Conservation (phyloP, 768 basidiomycete genomes). For the Tylopilus balloui region DNA sequence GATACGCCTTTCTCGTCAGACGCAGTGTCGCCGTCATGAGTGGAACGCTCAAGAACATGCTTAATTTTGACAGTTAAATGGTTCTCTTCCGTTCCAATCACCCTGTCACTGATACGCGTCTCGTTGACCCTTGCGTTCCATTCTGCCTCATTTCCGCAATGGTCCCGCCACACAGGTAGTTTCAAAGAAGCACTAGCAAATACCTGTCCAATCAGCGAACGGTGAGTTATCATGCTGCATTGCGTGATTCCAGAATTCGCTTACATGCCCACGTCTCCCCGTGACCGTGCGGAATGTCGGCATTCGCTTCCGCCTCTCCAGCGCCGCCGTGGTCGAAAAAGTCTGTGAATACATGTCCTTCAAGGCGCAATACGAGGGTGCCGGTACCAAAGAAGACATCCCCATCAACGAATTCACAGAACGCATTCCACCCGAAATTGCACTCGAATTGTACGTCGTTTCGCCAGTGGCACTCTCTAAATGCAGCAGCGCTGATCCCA, state of each 20-base stretch:
- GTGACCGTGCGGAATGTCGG: not conserved
- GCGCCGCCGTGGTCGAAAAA: conserved; percentile 77
- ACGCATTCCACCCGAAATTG: conserved; percentile 81
- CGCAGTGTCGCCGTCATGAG: conserved; percentile 73
- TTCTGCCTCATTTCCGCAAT: conserved; percentile 7
- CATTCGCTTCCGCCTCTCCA: conserved; percentile 17
- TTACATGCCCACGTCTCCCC: conserved; percentile 4
- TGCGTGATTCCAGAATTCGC: not conserved
- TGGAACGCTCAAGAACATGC: conserved; percentile 77
- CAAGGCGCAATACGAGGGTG: conserved; percentile 73
- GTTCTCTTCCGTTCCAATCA: conserved; percentile 17
- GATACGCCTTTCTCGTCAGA: conserved; percentile 74
- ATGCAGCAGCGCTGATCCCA: conserved; percentile 11
- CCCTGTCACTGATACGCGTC: conserved; percentile 8
- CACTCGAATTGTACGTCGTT: conserved; percentile 75
- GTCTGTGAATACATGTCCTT: conserved; percentile 87
- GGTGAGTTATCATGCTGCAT: conserved; percentile 42
- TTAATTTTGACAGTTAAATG: conserved; percentile 61
- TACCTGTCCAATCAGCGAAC: conserved; percentile 64
- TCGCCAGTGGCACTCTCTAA: not conserved
- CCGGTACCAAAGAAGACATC: conserved; percentile 68
- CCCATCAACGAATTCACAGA: conserved; percentile 75
- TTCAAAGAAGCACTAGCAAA: conserved; percentile 74
- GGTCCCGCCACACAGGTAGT: conserved; percentile 42
- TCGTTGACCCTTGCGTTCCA: conserved; percentile 5